A percentile compares a stretch with the other conserved stretches of the same genome.
phyloP scores from a whole-genome alignment of 2,329 filamentous ascomycete species.

The Colletotrichum orbiculare region DNA sequence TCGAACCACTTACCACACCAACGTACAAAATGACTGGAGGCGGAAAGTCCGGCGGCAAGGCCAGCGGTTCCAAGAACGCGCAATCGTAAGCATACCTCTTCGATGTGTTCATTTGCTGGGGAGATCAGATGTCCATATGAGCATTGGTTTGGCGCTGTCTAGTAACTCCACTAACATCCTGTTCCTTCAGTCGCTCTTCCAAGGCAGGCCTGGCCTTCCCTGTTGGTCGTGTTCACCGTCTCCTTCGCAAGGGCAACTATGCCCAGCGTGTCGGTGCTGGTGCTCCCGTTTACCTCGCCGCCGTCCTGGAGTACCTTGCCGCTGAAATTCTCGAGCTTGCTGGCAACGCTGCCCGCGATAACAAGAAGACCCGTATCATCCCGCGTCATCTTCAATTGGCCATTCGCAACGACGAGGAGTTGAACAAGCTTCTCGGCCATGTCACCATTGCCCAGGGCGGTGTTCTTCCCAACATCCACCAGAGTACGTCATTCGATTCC shows the following conservation, averaged over 20 bases:
- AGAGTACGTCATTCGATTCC: constrained; percentile 73
- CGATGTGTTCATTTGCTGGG: constrained; percentile 32
- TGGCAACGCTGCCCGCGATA: constrained; percentile 98
- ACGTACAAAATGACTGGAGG: constrained; percentile 97
- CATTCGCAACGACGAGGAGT: constrained; percentile 98
- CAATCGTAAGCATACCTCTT: constrained; percentile 83
- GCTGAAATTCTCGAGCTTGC: constrained; percentile 99
- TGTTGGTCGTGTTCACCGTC: constrained; percentile 98
- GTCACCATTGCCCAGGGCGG: constrained; percentile 97
- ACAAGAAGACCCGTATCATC: constrained; percentile 99
- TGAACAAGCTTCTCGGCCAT: constrained; percentile 98
- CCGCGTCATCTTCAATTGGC: constrained; percentile 98
- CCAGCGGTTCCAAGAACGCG: constrained; percentile 97
- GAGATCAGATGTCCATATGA: constrained; percentile 49
- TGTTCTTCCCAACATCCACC: constrained; percentile 97
- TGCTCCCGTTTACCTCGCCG: constrained; percentile 96
- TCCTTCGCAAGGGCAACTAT: constrained; percentile 99
- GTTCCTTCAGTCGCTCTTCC: constrained; percentile 82
- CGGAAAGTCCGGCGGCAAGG: constrained; percentile 99
- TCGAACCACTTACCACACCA: constrained; percentile 45
- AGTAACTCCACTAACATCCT: constrained; percentile 49
- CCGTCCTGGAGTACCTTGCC: constrained; percentile 97
- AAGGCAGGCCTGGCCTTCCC: constrained; percentile 99
- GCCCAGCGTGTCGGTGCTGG: constrained; percentile 99
- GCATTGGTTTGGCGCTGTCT: neutral